Evolutionary conservation across 371 early-diverging fungal genomes (phyloP).

Genomic region (Mortierella sp.): DNA sequence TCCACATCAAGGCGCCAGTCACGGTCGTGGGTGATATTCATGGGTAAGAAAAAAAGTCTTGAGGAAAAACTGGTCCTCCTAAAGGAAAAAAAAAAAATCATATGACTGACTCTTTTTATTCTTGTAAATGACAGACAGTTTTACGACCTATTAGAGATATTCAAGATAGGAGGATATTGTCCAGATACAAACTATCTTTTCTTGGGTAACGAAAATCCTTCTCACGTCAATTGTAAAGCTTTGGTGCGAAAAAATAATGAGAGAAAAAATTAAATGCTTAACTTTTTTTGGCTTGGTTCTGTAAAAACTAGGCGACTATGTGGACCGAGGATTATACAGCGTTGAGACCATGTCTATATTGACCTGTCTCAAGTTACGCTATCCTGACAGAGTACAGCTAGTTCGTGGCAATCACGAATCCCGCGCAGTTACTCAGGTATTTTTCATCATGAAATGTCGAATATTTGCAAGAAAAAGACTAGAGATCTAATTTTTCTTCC

Average conservation of each 20-base stretch:
- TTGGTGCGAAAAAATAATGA: too few relatives aligned
- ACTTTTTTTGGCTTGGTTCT: background rate
- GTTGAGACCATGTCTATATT: constrained; percentile 95
- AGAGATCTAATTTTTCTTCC: too few relatives aligned
- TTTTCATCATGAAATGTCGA: background rate
- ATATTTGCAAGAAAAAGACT: background rate
- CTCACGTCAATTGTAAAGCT: background rate
- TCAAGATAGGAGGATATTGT: constrained; percentile 93
- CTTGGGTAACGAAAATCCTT: constrained; percentile 69
- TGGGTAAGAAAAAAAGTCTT: constrained; percentile 67
- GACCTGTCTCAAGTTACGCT: constrained; percentile 90
- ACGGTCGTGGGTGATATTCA: constrained; percentile 98
- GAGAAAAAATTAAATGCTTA: background rate
- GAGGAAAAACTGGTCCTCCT: background rate
- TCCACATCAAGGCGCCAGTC: constrained; percentile 88
- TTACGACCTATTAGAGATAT: constrained; percentile 95
- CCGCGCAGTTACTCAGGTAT: constrained; percentile 89
- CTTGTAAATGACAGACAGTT: constrained; percentile 80
- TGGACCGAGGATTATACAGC: constrained; percentile 96
- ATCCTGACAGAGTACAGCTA: constrained; percentile 93
- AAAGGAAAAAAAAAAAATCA: background rate
- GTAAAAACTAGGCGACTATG: constrained; percentile 90
- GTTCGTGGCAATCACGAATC: constrained; percentile 99
- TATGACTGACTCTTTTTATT: background rate
- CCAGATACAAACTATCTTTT: constrained; percentile 97